Evolutionary conservation across 805 yeast species (phyloP).

Genomic region (Cyberlindnera maritima): DNA sequence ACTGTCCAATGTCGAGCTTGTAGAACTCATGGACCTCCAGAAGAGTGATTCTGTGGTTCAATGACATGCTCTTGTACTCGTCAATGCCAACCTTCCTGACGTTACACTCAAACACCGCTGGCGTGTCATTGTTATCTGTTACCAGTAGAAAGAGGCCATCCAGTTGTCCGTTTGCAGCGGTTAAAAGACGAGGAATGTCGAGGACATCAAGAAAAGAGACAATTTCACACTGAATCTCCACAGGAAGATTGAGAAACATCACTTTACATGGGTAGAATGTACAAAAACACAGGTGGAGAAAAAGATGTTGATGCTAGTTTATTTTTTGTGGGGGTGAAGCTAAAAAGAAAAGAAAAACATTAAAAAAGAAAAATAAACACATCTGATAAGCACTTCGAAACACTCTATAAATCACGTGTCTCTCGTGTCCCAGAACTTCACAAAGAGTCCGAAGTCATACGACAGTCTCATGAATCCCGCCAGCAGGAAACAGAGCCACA

Average conservation of each 20-base stretch:
- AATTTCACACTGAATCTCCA: not conserved
- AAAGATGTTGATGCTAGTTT: not conserved
- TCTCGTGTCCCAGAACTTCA: slow-evolving; percentile 28
- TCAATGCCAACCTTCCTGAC: no score
- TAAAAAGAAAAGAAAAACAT: no score
- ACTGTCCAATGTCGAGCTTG: not conserved
- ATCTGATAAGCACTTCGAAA: no score
- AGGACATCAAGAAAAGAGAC: not conserved
- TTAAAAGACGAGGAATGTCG: not conserved
- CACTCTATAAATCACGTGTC: not conserved
- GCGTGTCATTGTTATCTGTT: not conserved
- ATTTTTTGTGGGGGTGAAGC: no score
- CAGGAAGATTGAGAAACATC: not conserved
- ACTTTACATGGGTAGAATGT: not conserved
- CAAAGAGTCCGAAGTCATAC: slow-evolving; percentile 40
- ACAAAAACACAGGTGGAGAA: not conserved
- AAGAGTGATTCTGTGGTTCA: not conserved
- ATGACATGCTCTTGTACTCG: not conserved
- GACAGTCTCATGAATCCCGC: slow-evolving; percentile 39
- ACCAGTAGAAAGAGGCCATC: not conserved
- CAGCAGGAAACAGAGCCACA: slow-evolving; percentile 41
- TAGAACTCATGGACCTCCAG: not conserved
- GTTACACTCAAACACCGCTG: not conserved
- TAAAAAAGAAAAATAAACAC: no score
- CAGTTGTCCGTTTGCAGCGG: not conserved